A percentile compares a stretch with the other conserved stretches of the same genome.
Conservation (phyloP, 2,329 filamentous ascomycete species). For the Myriosclerotinia scirpicola region DNA sequence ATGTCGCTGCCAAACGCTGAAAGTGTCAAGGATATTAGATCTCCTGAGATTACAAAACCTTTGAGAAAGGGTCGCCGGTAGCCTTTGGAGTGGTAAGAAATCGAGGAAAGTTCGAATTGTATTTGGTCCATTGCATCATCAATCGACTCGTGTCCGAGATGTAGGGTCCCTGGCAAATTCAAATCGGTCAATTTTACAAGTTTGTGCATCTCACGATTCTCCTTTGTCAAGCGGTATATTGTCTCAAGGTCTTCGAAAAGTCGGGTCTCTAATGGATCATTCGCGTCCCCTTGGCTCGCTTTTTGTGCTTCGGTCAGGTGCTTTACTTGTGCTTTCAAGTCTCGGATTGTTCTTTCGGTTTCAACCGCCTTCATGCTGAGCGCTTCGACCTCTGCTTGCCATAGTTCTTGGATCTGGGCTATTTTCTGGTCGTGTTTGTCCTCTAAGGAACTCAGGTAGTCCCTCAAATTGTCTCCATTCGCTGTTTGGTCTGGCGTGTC, state of each 20-base stretch:
- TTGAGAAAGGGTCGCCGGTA: neutral
- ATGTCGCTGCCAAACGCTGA: constrained; percentile 5
- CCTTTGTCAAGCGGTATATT: constrained; percentile 10
- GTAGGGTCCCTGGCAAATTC: neutral
- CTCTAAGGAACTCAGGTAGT: neutral
- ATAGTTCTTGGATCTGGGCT: constrained; percentile 4
- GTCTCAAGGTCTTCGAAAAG: neutral
- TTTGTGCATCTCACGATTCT: constrained; percentile 7
- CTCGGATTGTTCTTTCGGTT: neutral
- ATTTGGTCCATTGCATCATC: constrained; percentile 22
- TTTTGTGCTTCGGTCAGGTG: constrained; percentile 9
- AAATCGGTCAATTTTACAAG: neutral
- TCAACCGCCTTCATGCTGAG: neutral
- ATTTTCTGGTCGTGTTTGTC: neutral
- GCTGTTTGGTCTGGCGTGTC: neutral
- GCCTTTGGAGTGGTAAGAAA: constrained; percentile 10
- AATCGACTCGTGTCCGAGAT: neutral
- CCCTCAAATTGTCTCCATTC: neutral
- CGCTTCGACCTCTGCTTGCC: constrained; percentile 16
- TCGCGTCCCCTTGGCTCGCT: neutral
- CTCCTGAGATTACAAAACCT: neutral
- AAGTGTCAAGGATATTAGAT: constrained; percentile 13
- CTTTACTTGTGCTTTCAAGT: neutral
- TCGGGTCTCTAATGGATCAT: neutral
- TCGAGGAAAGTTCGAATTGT: constrained; percentile 24